These are phyloP conservation scores for Eucalyptus pumila DNA, from an alignment of 345 rosid genomes.

Conservation along the genomic window DNA sequence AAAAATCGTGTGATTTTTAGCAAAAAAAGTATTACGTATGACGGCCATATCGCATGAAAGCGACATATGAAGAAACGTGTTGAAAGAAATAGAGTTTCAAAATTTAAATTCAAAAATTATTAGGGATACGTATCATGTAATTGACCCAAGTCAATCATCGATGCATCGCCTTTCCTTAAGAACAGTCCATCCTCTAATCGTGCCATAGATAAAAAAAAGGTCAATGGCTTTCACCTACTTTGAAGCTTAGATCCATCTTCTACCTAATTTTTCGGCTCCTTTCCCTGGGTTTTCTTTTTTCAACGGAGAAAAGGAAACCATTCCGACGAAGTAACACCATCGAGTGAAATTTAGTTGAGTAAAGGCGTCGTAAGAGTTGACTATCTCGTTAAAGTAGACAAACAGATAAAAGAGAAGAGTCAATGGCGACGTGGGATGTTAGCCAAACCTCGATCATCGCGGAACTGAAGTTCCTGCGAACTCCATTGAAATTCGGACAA, in stretches of 20 bases:
- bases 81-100: accelerated
- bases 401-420: not conserved
- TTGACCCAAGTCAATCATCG: not conserved
- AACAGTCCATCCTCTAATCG: not conserved
- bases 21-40: accelerated
- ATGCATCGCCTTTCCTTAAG: not conserved
- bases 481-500: not conserved
- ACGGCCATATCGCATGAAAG: accelerated
- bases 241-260: not conserved
- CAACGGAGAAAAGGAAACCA: not conserved
- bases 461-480: not conserved
- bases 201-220: not conserved
- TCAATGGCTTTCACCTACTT: not conserved
- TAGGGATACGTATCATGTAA: accelerated
- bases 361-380: not conserved
- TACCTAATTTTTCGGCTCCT: not conserved
- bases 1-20: accelerated
- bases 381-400: not conserved
- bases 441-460: not conserved
- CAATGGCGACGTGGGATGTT: not conserved
- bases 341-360: not conserved
- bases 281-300: not conserved
- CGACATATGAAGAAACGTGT: accelerated
- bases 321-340: not conserved
- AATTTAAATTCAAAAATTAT: not conserved